Base-by-base conservation (phyloP, 306 rosid genomes). In the Dryas octopetala region DNA sequence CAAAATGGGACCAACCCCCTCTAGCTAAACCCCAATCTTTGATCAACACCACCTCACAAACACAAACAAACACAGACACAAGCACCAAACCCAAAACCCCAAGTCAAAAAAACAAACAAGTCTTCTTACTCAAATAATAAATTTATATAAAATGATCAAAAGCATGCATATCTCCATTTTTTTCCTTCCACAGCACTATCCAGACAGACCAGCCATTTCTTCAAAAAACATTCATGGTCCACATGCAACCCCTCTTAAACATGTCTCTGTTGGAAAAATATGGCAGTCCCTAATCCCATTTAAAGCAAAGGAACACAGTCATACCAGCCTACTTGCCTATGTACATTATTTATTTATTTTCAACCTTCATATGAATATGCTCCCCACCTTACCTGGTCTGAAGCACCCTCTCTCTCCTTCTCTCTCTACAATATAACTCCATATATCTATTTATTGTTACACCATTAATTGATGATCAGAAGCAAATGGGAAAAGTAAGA, bases 321-420 rank as follows among this genome's bases (percentile, higher is more conserved):
- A 83, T 81, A 26, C 67, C 81, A 87, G 57, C 87, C 98, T 81
- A 83, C 69, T 77, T 82, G 78, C 76, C 86, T 79, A 83, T 83
- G 74, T 62, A 80, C 85, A 88, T 84, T 74, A 76, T 82, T 84
- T 82, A 67, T 72, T 80, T 82, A 75, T 63, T 76, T 95, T 90
- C 97, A 87, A 90, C 83, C 69, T 79, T 72, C 83, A 77, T 74
- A 91, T 95, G 88, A 95, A 90, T 88, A 79, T 95, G 97, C 86
- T 86, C 93, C 96, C 98, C 98, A 95, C 98, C 90, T 86, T 95
- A 70, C 78, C 64, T 87, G 97, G 97, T 84, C 86, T 88, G 19
- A 19, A 19, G 19, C 19, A 19, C 19, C 19, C 19, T 19, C 19
- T 19, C 19, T 19, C 19, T 19, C 19, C 19, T 19, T 19, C 76